Evolutionary conservation across 2,329 filamentous ascomycete species (phyloP).

Genomic region (Aspergillus vadensis): DNA sequence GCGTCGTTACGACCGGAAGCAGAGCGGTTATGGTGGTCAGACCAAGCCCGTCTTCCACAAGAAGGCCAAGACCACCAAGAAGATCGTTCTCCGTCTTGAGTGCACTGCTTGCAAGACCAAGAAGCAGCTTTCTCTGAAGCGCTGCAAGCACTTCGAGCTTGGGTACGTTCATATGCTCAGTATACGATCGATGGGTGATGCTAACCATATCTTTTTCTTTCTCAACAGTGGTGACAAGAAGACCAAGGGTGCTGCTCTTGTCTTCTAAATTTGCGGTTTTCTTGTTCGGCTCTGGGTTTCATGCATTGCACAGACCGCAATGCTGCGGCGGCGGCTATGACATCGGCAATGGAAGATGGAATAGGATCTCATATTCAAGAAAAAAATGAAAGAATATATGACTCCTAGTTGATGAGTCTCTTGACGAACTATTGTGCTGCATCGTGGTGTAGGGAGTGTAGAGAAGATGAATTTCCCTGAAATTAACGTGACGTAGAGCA

Average conservation of each 20-base stretch:
- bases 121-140: conserved; percentile 96
- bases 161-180: conserved; percentile 65
- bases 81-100: conserved; percentile 97
- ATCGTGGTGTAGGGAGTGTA: neutral
- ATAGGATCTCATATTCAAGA: conserved; percentile 45
- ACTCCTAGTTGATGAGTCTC: conserved; percentile 39
- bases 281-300: conserved; percentile 48
- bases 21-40: conserved; percentile 99
- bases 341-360: conserved; percentile 46
- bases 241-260: conserved; percentile 99
- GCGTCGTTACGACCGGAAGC: conserved; percentile 99
- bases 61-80: conserved; percentile 99
- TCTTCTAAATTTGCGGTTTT: conserved; percentile 77
- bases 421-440: conserved; percentile 22
- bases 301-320: conserved; percentile 42
- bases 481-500: too few species aligned
- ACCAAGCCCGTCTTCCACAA: conserved; percentile 99
- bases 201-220: conserved; percentile 43
- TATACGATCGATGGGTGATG: conserved; percentile 15
- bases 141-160: conserved; percentile 99
- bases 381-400: conserved; percentile 38
- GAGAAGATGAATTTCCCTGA: too few species aligned
- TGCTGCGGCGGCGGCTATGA: conserved; percentile 39
- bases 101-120: conserved; percentile 98
- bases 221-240: conserved; percentile 96